phyloP scores from a whole-genome alignment of 2,329 filamentous ascomycete species.

The Myriosclerotinia curreyana region DNA sequence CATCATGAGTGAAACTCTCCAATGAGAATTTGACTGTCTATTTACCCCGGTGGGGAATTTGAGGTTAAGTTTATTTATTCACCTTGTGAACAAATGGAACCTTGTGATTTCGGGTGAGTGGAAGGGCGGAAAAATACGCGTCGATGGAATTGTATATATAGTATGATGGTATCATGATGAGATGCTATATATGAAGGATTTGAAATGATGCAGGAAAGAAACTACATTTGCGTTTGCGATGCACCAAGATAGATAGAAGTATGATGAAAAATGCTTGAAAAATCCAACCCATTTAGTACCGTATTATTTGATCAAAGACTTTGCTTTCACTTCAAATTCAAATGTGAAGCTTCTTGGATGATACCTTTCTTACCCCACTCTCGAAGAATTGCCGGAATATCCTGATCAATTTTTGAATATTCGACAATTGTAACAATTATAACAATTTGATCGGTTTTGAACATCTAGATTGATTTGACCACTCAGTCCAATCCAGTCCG shows the following conservation, averaged over 20 bases:
- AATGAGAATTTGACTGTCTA: neutral
- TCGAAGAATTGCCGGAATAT: neutral
- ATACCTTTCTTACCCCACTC: neutral
- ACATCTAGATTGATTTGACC: too few relatives aligned
- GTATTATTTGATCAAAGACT: neutral
- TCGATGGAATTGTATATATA: neutral
- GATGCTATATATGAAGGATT: too few relatives aligned
- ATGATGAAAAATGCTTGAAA: neutral
- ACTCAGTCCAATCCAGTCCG: too few relatives aligned
- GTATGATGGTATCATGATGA: too few relatives aligned
- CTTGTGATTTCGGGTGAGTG: neutral
- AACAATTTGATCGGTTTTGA: too few relatives aligned
- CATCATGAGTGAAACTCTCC: constrained; percentile 2
- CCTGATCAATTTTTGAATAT: too few relatives aligned
- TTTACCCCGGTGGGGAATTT: constrained; percentile 11
- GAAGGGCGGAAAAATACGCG: neutral
- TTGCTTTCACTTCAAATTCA: neutral
- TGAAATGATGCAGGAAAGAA: neutral
- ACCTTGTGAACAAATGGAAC: neutral
- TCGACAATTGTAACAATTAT: too few relatives aligned
- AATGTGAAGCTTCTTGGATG: too few relatives aligned
- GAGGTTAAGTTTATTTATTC: neutral
- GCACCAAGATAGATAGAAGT: neutral
- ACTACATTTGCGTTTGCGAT: neutral
- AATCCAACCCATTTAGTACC: too few relatives aligned